Evolutionary conservation across 2,329 filamentous ascomycete species (phyloP).

Genomic region (Akanthomyces muscarius): DNA sequence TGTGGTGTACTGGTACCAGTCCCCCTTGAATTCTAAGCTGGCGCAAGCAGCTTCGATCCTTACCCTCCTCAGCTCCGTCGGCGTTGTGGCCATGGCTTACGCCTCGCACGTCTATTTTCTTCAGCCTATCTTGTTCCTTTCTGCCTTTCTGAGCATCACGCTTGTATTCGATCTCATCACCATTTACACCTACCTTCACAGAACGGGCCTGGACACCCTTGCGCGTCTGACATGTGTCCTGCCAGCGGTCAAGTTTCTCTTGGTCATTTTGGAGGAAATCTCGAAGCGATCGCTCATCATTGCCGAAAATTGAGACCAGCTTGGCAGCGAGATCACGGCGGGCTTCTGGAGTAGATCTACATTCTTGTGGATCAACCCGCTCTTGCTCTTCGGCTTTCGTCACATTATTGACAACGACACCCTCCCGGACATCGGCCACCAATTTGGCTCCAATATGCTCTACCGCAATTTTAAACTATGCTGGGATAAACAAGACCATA

Average conservation of each 20-base stretch:
- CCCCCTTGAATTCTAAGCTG: conserved; percentile 19
- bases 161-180: conserved; percentile 32
- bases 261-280: conserved; percentile 30
- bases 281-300: conserved; percentile 23
- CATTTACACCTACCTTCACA: conserved; percentile 31
- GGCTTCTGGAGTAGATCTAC: conserved; percentile 21
- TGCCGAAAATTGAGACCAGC: neutral
- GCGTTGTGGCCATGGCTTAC: conserved; percentile 29
- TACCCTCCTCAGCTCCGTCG: conserved; percentile 25
- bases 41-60: conserved; percentile 28
- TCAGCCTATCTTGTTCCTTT: conserved; percentile 31
- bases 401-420: neutral
- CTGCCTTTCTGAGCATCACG: conserved; percentile 29
- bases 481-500: neutral
- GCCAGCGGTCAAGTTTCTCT: conserved; percentile 25
- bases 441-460: neutral
- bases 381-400: conserved; percentile 4
- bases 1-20: conserved; percentile 26
- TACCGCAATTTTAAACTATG: neutral
- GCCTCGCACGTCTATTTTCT: conserved; percentile 30
- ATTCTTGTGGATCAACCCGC: conserved; percentile 8
- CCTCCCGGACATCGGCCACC: neutral
- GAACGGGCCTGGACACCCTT: conserved; percentile 23
- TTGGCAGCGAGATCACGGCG: conserved; percentile 21
- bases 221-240: conserved; percentile 26